Evolutionary conservation across 768 basidiomycete species (phyloP).

Genomic region (Cystoderma amianthinum): DNA sequence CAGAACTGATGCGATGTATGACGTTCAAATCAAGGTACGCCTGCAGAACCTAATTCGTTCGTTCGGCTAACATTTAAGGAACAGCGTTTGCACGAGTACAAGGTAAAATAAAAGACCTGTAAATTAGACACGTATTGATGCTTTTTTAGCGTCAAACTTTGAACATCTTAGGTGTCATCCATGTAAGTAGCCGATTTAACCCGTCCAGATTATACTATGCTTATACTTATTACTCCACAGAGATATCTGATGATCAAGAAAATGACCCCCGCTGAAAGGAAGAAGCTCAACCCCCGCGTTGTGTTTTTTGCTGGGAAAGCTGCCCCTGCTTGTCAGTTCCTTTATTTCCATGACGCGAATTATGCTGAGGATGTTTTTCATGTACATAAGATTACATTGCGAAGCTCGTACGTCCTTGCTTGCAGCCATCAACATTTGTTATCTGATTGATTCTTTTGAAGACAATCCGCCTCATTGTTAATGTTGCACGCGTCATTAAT

Average conservation of each 20-base stretch:
- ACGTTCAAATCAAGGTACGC: conserved; percentile 81
- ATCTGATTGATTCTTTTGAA: conserved; percentile 15
- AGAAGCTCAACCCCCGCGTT: conserved; percentile 77
- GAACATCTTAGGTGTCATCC: conserved; percentile 87
- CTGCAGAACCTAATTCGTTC: background rate
- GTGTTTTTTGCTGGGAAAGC: conserved; percentile 99
- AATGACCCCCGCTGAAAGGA: conserved; percentile 71
- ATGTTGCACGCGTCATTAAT: conserved; percentile 76
- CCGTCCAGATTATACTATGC: background rate
- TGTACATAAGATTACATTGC: conserved; percentile 71
- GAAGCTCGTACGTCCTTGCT: conserved; percentile 55
- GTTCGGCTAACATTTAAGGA: too few species aligned
- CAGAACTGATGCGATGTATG: conserved; percentile 77
- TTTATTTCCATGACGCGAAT: too few species aligned
- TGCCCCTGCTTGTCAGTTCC: conserved; percentile 75
- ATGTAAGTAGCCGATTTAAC: conserved; percentile 38
- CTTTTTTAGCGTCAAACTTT: conserved; percentile 73
- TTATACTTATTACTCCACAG: conserved; percentile 24
- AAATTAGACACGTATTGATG: background rate
- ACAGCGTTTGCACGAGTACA: conserved; percentile 93
- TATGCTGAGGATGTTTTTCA: too few species aligned
- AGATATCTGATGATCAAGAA: conserved; percentile 78
- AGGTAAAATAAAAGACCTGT: conserved; percentile 31
- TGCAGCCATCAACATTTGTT: background rate
- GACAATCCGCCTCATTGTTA: conserved; percentile 92